Evolutionary conservation across 106 monocot species (phyloP).

Genomic region (Ottelia alismoides): DNA sequence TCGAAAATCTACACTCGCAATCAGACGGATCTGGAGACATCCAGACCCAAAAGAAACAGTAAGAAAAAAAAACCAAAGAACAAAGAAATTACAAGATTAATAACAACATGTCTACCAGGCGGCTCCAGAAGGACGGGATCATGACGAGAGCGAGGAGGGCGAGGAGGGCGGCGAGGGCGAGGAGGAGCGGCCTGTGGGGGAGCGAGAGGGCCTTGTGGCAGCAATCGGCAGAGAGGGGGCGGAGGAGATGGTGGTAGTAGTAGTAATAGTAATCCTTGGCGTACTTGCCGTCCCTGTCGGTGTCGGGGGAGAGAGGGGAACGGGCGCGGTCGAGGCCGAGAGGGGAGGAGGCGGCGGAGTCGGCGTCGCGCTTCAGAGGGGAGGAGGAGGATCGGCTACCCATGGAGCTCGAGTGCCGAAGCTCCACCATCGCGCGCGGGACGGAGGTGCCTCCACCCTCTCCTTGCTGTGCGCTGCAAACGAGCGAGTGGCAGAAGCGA

Average conservation of each 20-base stretch:
- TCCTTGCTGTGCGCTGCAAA: too few relatives aligned
- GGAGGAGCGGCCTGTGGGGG: not conserved
- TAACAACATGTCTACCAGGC: too few relatives aligned
- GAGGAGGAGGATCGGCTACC: not conserved
- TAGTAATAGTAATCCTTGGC: not conserved
- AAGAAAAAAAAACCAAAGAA: too few relatives aligned
- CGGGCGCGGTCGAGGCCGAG: not conserved
- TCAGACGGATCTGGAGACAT: too few relatives aligned
- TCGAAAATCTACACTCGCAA: too few relatives aligned
- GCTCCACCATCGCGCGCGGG: not conserved
- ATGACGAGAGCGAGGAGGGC: not conserved
- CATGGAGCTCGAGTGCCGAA: not conserved
- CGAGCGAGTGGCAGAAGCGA: too few relatives aligned
- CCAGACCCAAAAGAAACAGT: too few relatives aligned
- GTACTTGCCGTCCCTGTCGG: conserved; percentile 1
- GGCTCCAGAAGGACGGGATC: not conserved
- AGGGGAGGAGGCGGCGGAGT: not conserved
- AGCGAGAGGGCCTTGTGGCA: not conserved
- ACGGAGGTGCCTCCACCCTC: too few relatives aligned
- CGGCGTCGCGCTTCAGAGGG: not conserved
- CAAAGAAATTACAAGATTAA: too few relatives aligned
- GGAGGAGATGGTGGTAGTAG: not conserved
- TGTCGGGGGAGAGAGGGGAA: too few relatives aligned
- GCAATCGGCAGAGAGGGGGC: not conserved
- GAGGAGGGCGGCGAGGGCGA: not conserved